Percentiles rank a stretch among this genome's conserved stretches.
phyloP scores from a whole-genome alignment of 768 basidiomycete genomes.

The Leccinellum rugosiceps region DNA sequence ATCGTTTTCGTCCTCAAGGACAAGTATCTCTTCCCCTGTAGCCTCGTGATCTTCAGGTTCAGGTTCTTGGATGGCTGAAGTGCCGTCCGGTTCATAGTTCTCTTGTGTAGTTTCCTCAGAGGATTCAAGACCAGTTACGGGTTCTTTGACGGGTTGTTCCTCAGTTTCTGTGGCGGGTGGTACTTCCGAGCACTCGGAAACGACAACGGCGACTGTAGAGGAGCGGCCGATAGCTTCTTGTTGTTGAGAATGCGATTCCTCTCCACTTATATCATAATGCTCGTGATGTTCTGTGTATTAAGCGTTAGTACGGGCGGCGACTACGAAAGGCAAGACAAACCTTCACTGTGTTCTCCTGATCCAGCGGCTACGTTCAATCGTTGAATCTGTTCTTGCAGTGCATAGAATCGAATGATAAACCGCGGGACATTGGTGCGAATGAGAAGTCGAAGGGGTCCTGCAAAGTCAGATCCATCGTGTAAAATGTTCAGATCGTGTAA shows the following conservation, averaged over 20 bases:
- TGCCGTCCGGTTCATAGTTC: conserved; percentile 3
- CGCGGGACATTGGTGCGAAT: conserved; percentile 49
- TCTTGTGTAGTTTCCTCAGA: conserved; percentile 10
- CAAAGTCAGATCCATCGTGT: conserved; percentile 60
- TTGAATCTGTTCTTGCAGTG: conserved; percentile 56
- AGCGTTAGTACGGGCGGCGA: neutral
- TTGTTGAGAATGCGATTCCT: conserved; percentile 3
- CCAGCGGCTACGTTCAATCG: conserved; percentile 31
- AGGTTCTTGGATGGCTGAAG: conserved; percentile 6
- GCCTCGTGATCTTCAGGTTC: conserved; percentile 17
- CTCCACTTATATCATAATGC: conserved; percentile 10
- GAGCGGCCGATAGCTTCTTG: neutral
- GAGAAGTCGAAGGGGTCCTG: conserved; percentile 61
- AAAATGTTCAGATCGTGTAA: conserved; percentile 70
- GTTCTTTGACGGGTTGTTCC: conserved; percentile 7
- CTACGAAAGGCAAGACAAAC: conserved; percentile 4
- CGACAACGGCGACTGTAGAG: neutral
- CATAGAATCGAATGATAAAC: conserved; percentile 64
- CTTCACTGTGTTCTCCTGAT: conserved; percentile 20
- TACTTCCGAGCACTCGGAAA: conserved; percentile 2
- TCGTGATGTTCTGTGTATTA: conserved; percentile 12
- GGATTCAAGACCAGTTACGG: neutral
- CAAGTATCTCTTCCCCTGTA: conserved; percentile 9
- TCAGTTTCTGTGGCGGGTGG: neutral
- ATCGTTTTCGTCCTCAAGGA: conserved; percentile 21